Conservation (phyloP, 2,329 filamentous ascomycete species). For the Penicillium corylophilum region DNA sequence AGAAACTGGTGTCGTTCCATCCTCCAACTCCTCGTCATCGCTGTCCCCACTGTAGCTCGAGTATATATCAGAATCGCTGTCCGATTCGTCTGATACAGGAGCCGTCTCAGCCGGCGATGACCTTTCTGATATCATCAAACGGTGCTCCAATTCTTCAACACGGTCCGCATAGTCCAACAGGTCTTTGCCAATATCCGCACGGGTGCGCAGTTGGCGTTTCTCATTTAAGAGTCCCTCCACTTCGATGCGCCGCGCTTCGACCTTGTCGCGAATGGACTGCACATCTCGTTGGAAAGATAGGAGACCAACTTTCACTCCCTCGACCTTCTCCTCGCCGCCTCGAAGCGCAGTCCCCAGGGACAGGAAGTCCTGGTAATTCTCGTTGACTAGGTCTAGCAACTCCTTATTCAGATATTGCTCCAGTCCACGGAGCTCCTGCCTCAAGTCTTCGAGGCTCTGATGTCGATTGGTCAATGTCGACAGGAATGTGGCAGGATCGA, state of each 20-base stretch:
- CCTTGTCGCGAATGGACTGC: constrained; percentile 66
- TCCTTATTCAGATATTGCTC: constrained; percentile 78
- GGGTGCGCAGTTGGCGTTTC: constrained; percentile 61
- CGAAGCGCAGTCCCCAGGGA: constrained; percentile 75
- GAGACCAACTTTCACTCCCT: constrained; percentile 83
- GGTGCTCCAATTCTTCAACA: constrained; percentile 63
- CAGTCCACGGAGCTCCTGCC: constrained; percentile 78
- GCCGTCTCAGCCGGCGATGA: constrained; percentile 17
- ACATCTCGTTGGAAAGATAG: constrained; percentile 83
- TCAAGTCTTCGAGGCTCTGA: constrained; percentile 92
- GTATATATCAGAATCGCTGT: constrained; percentile 37
- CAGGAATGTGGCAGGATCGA: constrained; percentile 80
- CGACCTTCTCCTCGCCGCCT: constrained; percentile 87
- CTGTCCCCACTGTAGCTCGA: constrained; percentile 35
- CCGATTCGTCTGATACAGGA: constrained; percentile 22
- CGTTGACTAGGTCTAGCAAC: constrained; percentile 89
- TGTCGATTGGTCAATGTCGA: constrained; percentile 81
- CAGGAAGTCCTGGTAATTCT: constrained; percentile 90
- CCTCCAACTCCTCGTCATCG: constrained; percentile 43
- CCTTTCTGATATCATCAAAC: constrained; percentile 62
- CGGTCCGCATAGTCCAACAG: constrained; percentile 47
- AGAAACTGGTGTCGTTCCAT: constrained; percentile 39
- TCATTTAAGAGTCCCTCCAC: constrained; percentile 64
- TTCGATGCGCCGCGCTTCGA: constrained; percentile 63
- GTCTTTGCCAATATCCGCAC: constrained; percentile 61